phyloP scores from a whole-genome alignment of 2,329 filamentous ascomycete species.

The Verticillium nubilum region DNA sequence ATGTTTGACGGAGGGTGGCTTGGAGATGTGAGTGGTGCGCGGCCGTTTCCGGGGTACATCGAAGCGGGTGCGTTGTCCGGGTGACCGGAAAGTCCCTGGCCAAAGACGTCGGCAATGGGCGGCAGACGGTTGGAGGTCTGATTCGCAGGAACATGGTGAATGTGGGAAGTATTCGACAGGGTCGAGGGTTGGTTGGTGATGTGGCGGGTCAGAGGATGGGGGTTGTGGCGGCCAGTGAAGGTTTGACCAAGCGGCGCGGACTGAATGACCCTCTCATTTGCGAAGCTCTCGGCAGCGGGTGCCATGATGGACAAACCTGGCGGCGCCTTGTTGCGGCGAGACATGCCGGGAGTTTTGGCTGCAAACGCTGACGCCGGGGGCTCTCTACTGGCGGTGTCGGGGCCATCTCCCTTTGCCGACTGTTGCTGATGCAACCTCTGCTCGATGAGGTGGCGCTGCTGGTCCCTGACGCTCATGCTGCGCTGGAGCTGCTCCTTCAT shows the following conservation, averaged over 20 bases:
- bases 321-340: constrained; percentile 72
- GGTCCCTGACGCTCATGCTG: constrained; percentile 87
- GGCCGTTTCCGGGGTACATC: constrained; percentile 54
- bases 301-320: constrained; percentile 92
- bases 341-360: constrained; percentile 68
- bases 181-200: constrained; percentile 77
- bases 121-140: constrained; percentile 91
- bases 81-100: constrained; percentile 65
- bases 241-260: constrained; percentile 92
- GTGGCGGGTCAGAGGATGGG: constrained; percentile 71
- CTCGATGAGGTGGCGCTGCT: constrained; percentile 93
- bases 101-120: constrained; percentile 92
- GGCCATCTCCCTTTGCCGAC: constrained; percentile 69
- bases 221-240: constrained; percentile 84
- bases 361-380: constrained; percentile 38
- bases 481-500: constrained; percentile 95
- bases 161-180: constrained; percentile 78
- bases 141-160: constrained; percentile 81
- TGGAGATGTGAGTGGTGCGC: constrained; percentile 71
- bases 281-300: constrained; percentile 86
- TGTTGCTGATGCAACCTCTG: constrained; percentile 76
- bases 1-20: constrained; percentile 56
- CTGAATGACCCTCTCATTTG: constrained; percentile 91
- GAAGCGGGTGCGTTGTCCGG: constrained; percentile 45
- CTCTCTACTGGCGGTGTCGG: constrained; percentile 46